Evolutionary conservation across 768 basidiomycete species (phyloP).

Genomic region (Coprinopsis sp.): DNA sequence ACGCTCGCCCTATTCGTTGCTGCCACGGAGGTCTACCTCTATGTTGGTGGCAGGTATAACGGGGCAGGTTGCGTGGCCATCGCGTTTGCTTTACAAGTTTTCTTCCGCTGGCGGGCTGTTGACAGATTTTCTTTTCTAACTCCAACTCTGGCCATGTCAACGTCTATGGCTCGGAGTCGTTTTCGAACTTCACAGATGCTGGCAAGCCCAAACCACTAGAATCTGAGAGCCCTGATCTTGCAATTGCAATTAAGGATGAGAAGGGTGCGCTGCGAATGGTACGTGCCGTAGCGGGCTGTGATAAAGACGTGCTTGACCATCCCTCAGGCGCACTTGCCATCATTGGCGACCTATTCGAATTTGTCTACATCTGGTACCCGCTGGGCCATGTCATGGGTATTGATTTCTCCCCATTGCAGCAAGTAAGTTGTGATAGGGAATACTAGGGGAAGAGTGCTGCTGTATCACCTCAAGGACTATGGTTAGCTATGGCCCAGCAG

Average conservation of each 20-base stretch:
- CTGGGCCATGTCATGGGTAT: slow-evolving; percentile 80
- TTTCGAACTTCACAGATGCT: slow-evolving; percentile 19
- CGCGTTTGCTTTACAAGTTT: too few relatives aligned
- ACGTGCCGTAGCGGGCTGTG: too few relatives aligned
- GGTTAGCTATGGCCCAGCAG: too few relatives aligned
- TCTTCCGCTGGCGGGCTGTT: too few relatives aligned
- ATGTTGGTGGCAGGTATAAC: too few relatives aligned
- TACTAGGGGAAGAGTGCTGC: slow-evolving; percentile 75
- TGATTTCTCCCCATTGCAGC: slow-evolving; percentile 80
- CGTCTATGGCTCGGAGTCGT: too few relatives aligned
- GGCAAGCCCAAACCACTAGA: slow-evolving; percentile 71
- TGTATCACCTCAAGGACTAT: slow-evolving; percentile 84
- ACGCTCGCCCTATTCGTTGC: too few relatives aligned
- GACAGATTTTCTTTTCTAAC: too few relatives aligned
- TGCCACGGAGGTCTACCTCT: too few relatives aligned
- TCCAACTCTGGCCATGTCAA: too few relatives aligned
- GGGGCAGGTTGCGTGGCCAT: too few relatives aligned
- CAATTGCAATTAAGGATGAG: slow-evolving; percentile 83
- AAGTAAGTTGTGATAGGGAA: slow-evolving; percentile 92
- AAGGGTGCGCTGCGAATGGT: slow-evolving; percentile 90
- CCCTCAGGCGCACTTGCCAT: slow-evolving; percentile 89
- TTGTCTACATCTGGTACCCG: slow-evolving; percentile 96
- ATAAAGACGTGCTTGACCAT: too few relatives aligned
- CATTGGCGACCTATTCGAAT: slow-evolving; percentile 82
- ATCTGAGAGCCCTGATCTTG: slow-evolving; percentile 89